phyloP scores from a whole-genome alignment of 2,329 filamentous ascomycete species.

The Didymella segeticola region DNA sequence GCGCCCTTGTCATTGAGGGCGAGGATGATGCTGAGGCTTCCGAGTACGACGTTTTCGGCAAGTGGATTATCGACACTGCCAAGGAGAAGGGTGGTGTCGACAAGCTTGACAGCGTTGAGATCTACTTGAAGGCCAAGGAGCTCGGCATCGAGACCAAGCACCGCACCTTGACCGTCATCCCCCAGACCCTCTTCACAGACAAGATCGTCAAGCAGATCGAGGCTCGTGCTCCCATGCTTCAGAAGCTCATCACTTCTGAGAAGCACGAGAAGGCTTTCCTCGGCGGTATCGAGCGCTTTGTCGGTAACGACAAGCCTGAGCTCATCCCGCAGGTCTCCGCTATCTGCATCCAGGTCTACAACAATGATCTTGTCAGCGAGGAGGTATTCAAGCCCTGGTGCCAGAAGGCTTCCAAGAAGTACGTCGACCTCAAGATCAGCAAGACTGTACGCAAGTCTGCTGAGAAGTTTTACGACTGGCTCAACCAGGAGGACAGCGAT shows the following conservation, averaged over 20 bases:
- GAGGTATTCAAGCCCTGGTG: slow-evolving; percentile 92
- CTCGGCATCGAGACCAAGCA: slow-evolving; percentile 94
- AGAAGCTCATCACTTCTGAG: slow-evolving; percentile 90
- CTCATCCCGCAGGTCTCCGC: slow-evolving; percentile 80
- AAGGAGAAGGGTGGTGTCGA: slow-evolving; percentile 74
- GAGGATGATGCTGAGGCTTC: slow-evolving; percentile 81
- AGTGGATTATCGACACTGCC: slow-evolving; percentile 84
- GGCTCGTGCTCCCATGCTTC: slow-evolving; percentile 82
- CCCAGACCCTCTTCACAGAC: slow-evolving; percentile 92
- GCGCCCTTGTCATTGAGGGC: slow-evolving; percentile 83
- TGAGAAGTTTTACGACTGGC: slow-evolving; percentile 93
- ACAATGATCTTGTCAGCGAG: slow-evolving; percentile 87
- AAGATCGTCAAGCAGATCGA: slow-evolving; percentile 88
- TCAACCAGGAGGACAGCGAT: slow-evolving; percentile 75
- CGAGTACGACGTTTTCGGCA: slow-evolving; percentile 90
- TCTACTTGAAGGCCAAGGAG: slow-evolving; percentile 97
- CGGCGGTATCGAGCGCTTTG: slow-evolving; percentile 91
- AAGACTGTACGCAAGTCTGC: slow-evolving; percentile 96
- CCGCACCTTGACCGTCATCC: slow-evolving; percentile 88
- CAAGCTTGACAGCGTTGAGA: slow-evolving; percentile 84
- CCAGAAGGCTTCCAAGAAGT: slow-evolving; percentile 96
- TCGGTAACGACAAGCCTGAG: slow-evolving; percentile 81
- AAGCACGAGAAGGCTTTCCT: slow-evolving; percentile 95
- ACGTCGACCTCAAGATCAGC: slow-evolving; percentile 85
- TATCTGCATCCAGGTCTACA: slow-evolving; percentile 88